Percentiles rank a stretch among this genome's conserved stretches.
Evolutionary conservation across 305 asterid genomes (phyloP).

Genomic region (Fraxinus platypoda): DNA sequence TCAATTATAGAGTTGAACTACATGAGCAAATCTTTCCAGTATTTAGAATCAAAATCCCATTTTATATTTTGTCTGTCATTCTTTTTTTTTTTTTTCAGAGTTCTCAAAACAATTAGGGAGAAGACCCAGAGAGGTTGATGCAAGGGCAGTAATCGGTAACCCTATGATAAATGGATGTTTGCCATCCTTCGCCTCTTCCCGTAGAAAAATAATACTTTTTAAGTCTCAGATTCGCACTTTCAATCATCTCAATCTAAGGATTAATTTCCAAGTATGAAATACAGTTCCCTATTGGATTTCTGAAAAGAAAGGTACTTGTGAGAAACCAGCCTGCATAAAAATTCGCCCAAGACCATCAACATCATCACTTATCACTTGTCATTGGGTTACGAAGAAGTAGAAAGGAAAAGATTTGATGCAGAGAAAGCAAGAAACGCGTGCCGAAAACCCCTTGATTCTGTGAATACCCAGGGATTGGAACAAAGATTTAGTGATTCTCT

Average conservation of each 20-base stretch:
- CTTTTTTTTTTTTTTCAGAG: not conserved
- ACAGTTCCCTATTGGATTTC: constrained; percentile 3
- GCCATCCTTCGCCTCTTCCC: constrained; percentile 5
- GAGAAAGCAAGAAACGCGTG: not conserved
- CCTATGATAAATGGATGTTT: not conserved
- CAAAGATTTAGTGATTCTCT: not conserved
- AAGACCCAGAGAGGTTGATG: constrained; percentile 10
- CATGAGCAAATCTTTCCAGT: not conserved
- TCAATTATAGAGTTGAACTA: constrained; percentile 4
- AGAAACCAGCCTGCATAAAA: not conserved
- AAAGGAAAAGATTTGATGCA: not conserved
- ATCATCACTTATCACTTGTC: not conserved
- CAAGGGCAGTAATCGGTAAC: constrained; percentile 3
- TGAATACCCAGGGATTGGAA: not conserved
- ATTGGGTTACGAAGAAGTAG: not conserved
- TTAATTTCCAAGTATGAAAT: not conserved
- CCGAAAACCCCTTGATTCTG: not conserved
- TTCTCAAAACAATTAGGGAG: too few species aligned
- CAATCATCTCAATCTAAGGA: constrained; percentile 19
- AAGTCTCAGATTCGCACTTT: not conserved
- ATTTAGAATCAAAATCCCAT: constrained; percentile 15
- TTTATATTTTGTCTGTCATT: not conserved
- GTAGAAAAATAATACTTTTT: not conserved
- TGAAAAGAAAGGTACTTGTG: not conserved
- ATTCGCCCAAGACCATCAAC: not conserved